Evolutionary conservation across 139 green algal genomes (phyloP).

Genomic region (Chlorella sp.): DNA sequence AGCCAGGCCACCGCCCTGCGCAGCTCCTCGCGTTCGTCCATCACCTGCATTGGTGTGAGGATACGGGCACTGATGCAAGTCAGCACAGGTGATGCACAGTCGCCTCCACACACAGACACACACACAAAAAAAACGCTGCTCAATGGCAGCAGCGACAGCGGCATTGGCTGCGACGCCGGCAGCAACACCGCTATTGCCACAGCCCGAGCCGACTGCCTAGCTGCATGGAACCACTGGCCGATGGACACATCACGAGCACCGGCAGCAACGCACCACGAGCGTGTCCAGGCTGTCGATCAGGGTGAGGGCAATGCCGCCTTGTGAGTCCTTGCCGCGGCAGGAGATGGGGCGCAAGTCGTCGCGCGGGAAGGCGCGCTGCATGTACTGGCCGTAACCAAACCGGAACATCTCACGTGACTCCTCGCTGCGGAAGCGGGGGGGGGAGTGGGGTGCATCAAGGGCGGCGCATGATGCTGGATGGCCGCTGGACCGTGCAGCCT

Average conservation of each 20-base stretch:
- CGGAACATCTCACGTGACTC: conserved; percentile 78
- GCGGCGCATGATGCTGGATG: too few relatives aligned
- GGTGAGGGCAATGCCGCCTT: conserved; percentile 85
- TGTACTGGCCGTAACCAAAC: conserved; percentile 71
- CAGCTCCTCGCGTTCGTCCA: conserved; percentile 55
- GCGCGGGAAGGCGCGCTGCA: conserved; percentile 77
- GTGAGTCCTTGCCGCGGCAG: conserved; percentile 77
- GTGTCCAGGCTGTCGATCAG: conserved; percentile 87
- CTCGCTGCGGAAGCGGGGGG: conserved; percentile 38
- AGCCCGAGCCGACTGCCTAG: too few relatives aligned
- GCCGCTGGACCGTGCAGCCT: neutral
- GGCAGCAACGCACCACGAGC: conserved; percentile 67
- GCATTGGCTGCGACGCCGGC: too few relatives aligned
- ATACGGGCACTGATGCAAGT: too few relatives aligned
- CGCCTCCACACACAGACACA: too few relatives aligned
- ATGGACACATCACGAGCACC: too few relatives aligned
- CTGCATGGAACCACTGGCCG: too few relatives aligned
- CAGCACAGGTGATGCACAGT: too few relatives aligned
- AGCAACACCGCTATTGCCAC: too few relatives aligned
- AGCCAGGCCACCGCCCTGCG: conserved; percentile 57
- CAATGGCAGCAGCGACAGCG: too few relatives aligned
- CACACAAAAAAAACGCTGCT: too few relatives aligned
- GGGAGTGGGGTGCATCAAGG: neutral
- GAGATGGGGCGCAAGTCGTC: conserved; percentile 85
- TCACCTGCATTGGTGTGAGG: conserved; percentile 62